Evolutionary conservation across 2,329 filamentous ascomycete genomes (phyloP), one percentile per base, ranked within the genome.

Genomic region (Colletotrichum somersetense): DNA sequence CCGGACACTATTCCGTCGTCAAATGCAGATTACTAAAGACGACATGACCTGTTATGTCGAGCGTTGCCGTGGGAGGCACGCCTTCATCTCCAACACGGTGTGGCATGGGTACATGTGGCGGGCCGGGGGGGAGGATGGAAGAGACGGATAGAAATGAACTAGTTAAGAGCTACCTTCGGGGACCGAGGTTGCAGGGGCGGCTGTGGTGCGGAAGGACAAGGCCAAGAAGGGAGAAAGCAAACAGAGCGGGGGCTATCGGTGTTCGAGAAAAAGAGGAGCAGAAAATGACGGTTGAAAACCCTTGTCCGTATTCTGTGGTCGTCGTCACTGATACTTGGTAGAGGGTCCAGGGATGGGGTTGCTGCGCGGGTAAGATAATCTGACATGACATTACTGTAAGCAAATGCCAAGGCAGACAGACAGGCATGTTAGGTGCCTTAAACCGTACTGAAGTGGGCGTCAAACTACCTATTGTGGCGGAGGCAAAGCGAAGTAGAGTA

Each of bases 111-210:
- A 58, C n/a, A 8, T 23, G 33, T 53, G 48, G 64, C 46, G 50
- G 35, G 48, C 26, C 20, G 8, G 44, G 44, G 44, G 67, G 67
- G 67, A 26, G 63, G 63, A 55, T 44, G 20, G 38, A 53, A 62
- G 42, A 30, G 18, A 26, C 59, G 48, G 59, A 44, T 48, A 40
- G 56, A 58, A 62, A 63, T 68, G 57, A 52, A 50, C 33, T 56
- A 44, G 18, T 3, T 16, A 8, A 50, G 66, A 67, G 64, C 48
- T 59, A 11, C 48, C 12, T 52, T 56, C 40, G 30, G 40, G 66
- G 66, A 42, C 66, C 66, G 69, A 69, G 69, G 69, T 69, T 69
- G 66, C 66, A 69, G 52, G 52, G 38, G 65, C 35, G 55, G 33
- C 55, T n/a, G 8, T 40, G 35, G 53, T 35, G 40, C 55, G 67